These are phyloP conservation scores for Botrytis porri DNA, from an alignment of 2,329 filamentous ascomycete genomes.

Conservation along the genomic window DNA sequence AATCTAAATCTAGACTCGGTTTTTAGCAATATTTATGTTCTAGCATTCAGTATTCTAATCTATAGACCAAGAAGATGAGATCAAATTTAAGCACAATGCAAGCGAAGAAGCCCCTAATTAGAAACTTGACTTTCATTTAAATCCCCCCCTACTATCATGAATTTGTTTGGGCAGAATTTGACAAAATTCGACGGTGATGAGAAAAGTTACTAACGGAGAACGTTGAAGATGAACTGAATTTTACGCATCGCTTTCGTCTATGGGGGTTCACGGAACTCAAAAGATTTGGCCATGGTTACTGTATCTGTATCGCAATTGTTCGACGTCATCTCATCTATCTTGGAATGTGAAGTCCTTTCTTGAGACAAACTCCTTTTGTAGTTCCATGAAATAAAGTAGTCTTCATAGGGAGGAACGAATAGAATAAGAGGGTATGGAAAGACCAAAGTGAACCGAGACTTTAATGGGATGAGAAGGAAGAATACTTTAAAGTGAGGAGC, in stretches of 20 bases:
- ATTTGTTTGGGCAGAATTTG: not conserved
- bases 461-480: not conserved
- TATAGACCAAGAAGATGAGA: not conserved
- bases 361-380: not conserved
- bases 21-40: not conserved
- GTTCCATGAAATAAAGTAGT: not conserved
- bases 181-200: not conserved
- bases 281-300: not conserved
- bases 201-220: not conserved
- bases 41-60: not conserved
- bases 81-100: not conserved
- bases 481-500: not conserved
- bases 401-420: not conserved
- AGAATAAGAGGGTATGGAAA: not conserved
- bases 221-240: not conserved
- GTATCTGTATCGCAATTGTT: not conserved
- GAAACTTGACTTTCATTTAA: not conserved
- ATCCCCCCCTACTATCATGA: not conserved
- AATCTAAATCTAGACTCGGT: not conserved
- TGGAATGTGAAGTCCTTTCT: not conserved
- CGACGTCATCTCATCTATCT: not conserved
- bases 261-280: not conserved
- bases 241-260: not conserved
- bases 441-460: not conserved
- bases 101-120: not conserved